Percentiles rank a stretch among this genome's conserved stretches.
Evolutionary conservation across 257 asterid species (phyloP).

Genomic region (Nicotiana obtusifolia): DNA sequence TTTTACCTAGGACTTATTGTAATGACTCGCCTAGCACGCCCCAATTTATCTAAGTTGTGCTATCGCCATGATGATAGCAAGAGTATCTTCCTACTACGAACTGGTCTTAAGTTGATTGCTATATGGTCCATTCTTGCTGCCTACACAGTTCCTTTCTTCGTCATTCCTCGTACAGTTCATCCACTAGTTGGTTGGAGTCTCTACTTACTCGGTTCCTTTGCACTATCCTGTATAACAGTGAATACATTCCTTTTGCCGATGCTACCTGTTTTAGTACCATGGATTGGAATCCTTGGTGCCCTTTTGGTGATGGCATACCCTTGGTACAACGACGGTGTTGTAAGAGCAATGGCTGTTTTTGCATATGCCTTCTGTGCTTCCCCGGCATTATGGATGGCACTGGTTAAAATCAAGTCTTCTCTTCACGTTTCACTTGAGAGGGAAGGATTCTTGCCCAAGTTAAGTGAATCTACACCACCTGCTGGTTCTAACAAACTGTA

Average conservation of each 20-base stretch:
- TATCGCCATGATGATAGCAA: conserved; percentile 47
- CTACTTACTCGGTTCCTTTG: conserved; percentile 50
- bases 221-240: conserved; percentile 36
- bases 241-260: conserved; percentile 50
- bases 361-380: conserved; percentile 58
- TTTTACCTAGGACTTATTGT: conserved; percentile 54
- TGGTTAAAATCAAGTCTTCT: conserved; percentile 37
- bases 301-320: conserved; percentile 69
- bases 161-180: conserved; percentile 56
- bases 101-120: conserved; percentile 52
- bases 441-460: conserved; percentile 53
- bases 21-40: conserved; percentile 58
- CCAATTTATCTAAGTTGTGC: conserved; percentile 48
- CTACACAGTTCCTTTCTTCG: conserved; percentile 43
- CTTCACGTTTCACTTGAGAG: conserved; percentile 48
- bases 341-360: conserved; percentile 57
- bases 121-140: conserved; percentile 57
- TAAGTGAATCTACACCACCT: conserved; percentile 39
- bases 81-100: conserved; percentile 35
- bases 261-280: conserved; percentile 45
- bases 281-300: conserved; percentile 46
- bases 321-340: conserved; percentile 52
- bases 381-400: conserved; percentile 42
- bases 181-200: conserved; percentile 67
- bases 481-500: conserved; percentile 47